Evolutionary conservation across 129 eudicot genomes (phyloP).

Genomic region (Oenanthe sinensis): DNA sequence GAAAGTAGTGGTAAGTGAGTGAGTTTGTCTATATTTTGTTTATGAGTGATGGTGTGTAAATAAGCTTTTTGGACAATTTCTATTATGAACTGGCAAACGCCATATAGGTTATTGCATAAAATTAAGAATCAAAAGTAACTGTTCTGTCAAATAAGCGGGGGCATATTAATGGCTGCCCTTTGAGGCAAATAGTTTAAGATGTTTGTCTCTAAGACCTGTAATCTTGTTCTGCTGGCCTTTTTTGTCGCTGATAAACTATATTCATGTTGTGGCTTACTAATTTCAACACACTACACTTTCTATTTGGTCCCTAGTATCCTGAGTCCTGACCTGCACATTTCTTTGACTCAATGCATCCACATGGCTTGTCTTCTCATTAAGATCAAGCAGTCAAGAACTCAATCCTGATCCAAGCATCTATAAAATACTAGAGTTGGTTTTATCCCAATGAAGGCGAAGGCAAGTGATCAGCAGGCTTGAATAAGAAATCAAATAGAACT

Average conservation of each 20-base stretch:
- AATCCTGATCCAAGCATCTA: not conserved
- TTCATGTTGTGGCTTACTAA: not conserved
- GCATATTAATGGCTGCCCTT: not conserved
- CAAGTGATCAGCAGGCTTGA: not conserved
- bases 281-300: not conserved
- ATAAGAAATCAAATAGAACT: not conserved
- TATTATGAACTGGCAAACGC: not conserved
- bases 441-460: not conserved
- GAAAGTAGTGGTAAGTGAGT: slow-evolving; percentile 51
- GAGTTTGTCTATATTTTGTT: not conserved
- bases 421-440: not conserved
- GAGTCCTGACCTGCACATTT: not conserved
- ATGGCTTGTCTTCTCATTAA: not conserved
- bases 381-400: not conserved
- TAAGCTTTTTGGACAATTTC: not conserved
- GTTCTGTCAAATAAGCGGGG: not conserved
- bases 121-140: not conserved
- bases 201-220: not conserved
- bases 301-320: not conserved
- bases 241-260: not conserved
- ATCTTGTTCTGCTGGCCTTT: not conserved
- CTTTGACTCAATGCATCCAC: not conserved
- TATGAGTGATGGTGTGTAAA: not conserved
- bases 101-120: not conserved
- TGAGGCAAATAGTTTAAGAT: not conserved